Conservation (phyloP, 495 filamentous ascomycete genomes). For the Cercophora sp. region DNA sequence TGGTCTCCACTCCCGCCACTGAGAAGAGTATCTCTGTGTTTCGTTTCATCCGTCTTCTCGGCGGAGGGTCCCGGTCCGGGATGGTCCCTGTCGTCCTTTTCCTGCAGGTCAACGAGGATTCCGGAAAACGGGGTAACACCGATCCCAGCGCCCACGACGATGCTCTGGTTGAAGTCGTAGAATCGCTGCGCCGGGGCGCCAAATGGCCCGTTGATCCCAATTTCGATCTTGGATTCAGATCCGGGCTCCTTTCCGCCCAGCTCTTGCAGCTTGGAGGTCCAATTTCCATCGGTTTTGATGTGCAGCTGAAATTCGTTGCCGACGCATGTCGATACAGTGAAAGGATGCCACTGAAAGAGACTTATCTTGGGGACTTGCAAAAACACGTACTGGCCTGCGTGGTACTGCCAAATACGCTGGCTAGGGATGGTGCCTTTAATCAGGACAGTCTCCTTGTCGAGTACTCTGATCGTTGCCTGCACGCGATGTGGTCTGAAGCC, state of each 20-base stretch:
- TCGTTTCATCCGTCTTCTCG: neutral
- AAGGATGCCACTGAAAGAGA: constrained; percentile 37
- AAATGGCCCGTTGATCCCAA: constrained; percentile 30
- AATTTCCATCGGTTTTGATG: constrained; percentile 47
- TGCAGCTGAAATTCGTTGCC: constrained; percentile 35
- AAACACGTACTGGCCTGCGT: constrained; percentile 38
- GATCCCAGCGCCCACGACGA: constrained; percentile 38
- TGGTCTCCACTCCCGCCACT: neutral
- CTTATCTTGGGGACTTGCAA: constrained; percentile 33
- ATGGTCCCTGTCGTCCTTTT: constrained; percentile 11
- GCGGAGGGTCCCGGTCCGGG: neutral
- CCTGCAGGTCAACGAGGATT: constrained; percentile 35
- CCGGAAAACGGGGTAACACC: constrained; percentile 39
- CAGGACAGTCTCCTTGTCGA: constrained; percentile 32
- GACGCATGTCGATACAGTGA: constrained; percentile 17
- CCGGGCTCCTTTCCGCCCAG: constrained; percentile 38
- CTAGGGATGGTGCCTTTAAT: constrained; percentile 29
- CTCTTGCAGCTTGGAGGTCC: constrained; percentile 38
- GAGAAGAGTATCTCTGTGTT: neutral
- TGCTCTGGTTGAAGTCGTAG: constrained; percentile 35
- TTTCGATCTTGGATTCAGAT: constrained; percentile 33
- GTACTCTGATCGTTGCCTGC: constrained; percentile 23
- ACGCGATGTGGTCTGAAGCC: constrained; percentile 28
- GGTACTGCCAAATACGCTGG: constrained; percentile 31
- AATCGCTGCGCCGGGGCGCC: constrained; percentile 32